Evolutionary conservation across 2,329 filamentous ascomycete genomes (phyloP).

Genomic region (Claviceps quebecensis): DNA sequence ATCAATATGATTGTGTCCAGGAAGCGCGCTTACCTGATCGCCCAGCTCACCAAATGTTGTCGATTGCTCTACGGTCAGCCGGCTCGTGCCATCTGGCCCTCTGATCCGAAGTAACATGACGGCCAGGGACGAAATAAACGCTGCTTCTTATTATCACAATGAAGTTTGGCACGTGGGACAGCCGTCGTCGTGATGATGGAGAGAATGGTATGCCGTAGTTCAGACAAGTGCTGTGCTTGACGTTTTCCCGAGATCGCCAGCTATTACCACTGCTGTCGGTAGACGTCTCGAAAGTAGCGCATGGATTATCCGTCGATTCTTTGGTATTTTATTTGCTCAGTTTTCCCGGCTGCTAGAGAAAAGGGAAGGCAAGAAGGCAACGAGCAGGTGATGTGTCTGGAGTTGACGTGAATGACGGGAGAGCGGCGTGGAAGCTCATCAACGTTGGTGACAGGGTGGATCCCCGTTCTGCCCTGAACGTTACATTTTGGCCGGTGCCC

Average conservation of each 20-base stretch:
- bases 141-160: not conserved
- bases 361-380: not conserved
- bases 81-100: slow-evolving; percentile 84
- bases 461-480: not conserved
- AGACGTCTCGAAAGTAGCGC: not conserved
- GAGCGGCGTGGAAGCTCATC: slow-evolving; percentile 6
- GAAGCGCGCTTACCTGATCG: slow-evolving; percentile 27
- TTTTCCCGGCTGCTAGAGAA: not conserved
- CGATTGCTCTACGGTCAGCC: slow-evolving; percentile 61
- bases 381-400: not conserved
- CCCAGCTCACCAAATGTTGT: slow-evolving; percentile 57
- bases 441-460: slow-evolving; percentile 6
- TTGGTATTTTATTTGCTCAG: not conserved
- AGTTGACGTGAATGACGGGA: not conserved
- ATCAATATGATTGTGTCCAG: not conserved
- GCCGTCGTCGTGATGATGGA: not conserved
- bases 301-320: not conserved
- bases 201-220: not conserved
- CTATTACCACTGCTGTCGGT: not conserved
- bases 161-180: not conserved
- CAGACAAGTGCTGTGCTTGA: not conserved
- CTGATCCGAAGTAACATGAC: slow-evolving; percentile 75
- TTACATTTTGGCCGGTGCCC: not conserved
- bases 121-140: slow-evolving; percentile 6
- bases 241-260: not conserved